Base-by-base conservation (phyloP, 495 filamentous ascomycete genomes). In the Talaromyces liani region DNA sequence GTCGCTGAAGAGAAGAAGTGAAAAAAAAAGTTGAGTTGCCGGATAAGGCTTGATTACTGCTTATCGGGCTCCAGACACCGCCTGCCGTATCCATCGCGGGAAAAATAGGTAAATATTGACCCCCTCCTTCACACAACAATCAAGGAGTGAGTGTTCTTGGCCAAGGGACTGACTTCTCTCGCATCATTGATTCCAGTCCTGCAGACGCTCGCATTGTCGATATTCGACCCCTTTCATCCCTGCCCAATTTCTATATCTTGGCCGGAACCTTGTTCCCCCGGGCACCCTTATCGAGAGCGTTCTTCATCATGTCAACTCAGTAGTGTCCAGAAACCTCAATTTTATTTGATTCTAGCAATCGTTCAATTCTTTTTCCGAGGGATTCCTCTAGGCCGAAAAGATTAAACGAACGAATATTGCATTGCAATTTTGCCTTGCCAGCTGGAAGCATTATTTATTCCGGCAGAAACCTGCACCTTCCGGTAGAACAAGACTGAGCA, bases 31-130 rank as follows among this genome's bases (percentile, higher is more conserved):
- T 49, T 49, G 45, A 0, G 4, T 62, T 58, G 14, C 45, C 55
- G 61, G 41, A 64, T 59, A 64, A 64, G 55, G 59, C 31, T 56
- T 16, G 54, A 29, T 22, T n/a, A n/a, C n/a, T 72, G 65, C 69
- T 66, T 70, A 72, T 73, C 70, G 39, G 55, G 22, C 34, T 71
- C 54, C n/a, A n/a, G n/a, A n/a, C n/a, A 78, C 75, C 75, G 75
- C 75, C 72, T 49, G 22, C 60, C 60, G 2, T 12, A 62, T 62
- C 22, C 22, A 24, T 24, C 22, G 59, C 59, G 59, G 59, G 59
- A 61, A 54, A 9, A 56, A 29, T 14, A n/a, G n/a, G n/a, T n/a
- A 56, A 56, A 14, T 29, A 56, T 56, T 29, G 53, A 56, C 16
- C 60, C 25, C 45, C 45, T 25, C 58, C 58, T 60, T 47, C 22